Evolutionary conservation across 2,329 filamentous ascomycete species (phyloP).

Genomic region (Coniochaeta sp.): DNA sequence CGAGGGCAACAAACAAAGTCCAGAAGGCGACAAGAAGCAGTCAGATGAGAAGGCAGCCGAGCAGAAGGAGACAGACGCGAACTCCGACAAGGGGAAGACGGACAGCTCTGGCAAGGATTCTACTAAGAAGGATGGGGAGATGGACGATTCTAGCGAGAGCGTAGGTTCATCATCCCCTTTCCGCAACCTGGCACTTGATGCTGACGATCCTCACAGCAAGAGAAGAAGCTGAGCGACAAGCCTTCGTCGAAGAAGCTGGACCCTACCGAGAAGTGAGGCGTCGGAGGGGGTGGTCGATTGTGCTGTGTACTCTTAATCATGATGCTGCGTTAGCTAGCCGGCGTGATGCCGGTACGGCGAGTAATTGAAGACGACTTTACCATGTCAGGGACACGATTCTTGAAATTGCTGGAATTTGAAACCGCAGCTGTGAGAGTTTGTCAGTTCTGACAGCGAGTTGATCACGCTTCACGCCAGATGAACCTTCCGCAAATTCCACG

Average conservation of each 20-base stretch:
- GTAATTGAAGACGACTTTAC: background rate
- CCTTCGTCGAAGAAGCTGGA: constrained; percentile 9
- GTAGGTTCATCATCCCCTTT: background rate
- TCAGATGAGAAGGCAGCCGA: background rate
- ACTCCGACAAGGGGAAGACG: background rate
- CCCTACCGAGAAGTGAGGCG: constrained; percentile 6
- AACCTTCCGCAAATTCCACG: too few species aligned
- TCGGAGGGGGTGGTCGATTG: background rate
- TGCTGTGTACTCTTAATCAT: background rate
- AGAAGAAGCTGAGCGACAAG: constrained; percentile 18
- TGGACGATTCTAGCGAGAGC: constrained; percentile 1
- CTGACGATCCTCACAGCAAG: constrained; percentile 12
- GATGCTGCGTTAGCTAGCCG: background rate
- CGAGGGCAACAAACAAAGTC: constrained; percentile 1
- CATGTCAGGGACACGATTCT: background rate
- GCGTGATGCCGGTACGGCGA: background rate
- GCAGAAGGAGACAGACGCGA: background rate
- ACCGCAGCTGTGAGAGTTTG: background rate
- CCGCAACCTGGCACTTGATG: background rate
- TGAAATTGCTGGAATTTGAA: background rate
- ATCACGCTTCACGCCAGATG: too few species aligned
- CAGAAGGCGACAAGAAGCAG: background rate
- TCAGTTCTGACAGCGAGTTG: background rate
- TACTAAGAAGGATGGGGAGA: background rate
- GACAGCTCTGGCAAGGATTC: background rate